Evolutionary conservation across 768 basidiomycete species (phyloP), one percentile per base, ranked within the genome.

Genomic region (Gelatoporia subvermispora): DNA sequence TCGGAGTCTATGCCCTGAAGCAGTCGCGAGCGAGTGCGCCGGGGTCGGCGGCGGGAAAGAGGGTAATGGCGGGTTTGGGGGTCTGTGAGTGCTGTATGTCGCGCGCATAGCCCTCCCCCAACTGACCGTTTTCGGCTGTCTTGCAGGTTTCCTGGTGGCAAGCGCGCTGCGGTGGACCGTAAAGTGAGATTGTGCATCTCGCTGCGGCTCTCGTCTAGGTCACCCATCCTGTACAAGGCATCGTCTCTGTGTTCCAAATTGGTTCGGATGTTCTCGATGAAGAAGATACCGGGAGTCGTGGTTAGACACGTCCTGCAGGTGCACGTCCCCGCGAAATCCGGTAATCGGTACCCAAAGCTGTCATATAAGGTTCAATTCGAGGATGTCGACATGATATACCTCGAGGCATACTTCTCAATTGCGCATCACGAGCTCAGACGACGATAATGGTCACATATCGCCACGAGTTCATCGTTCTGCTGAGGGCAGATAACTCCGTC

Each of bases 1-100:
- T 80, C 4, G 86, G 88, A 4, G 52, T 81, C 21, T 88, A 89
- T 60, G 85, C 87, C 2, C 64, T 89, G 22, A 74, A 75, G 62
- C 75, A 78, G 69, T 76, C 84, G 22, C 79, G 86, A 41, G 72
- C 74, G 21, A 70, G 71, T 37, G 82, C 82, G 10, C 84, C 80
- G 8, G 85, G 85, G 4, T 79, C 77, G 2, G 63, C 72, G 3
- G 59, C 72, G 22, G 84, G 84, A 48, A 88, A 85, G 61, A 69
- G 72, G 35, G 68, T 84, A 44, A 71, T 86, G 57, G 81, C 73
- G 4, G 81, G 78, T 2, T 52, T 86, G 3, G 86, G 86, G 10
- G 59, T 85, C 50, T 78, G 84, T 84, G 59, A 61, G 75, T 59
- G 18, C n/a, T 17, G 17, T n/a, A 31, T 15, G 31, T 16, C 3